phyloP scores from a whole-genome alignment of 192 early-diverging fungal genomes.

The Piromyces finnis region DNA sequence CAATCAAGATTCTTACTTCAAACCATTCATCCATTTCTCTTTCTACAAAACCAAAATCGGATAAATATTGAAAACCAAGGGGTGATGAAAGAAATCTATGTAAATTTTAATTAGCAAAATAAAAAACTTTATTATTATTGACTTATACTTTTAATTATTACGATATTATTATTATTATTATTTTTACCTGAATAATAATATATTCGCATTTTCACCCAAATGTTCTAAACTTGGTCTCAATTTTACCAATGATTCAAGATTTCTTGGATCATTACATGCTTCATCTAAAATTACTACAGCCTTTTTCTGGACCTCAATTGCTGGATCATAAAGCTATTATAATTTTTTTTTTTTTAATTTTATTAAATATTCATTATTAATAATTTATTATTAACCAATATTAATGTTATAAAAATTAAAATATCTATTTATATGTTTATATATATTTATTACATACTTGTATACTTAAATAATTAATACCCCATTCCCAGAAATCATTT shows the following conservation, averaged over 20 bases:
- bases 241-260: constrained; percentile 50
- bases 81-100: constrained; percentile 44
- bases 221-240: constrained; percentile 56
- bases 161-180: no score
- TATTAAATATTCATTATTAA: no score
- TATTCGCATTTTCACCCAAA: constrained; percentile 46
- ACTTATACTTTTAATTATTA: no score
- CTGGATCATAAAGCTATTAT: constrained; percentile 62
- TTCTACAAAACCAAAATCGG: constrained; percentile 50
- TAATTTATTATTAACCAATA: no score
- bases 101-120: not conserved
- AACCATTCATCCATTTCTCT: constrained; percentile 67
- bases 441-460: constrained; percentile 15
- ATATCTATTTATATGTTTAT: not conserved
- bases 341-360: no score
- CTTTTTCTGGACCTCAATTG: constrained; percentile 46
- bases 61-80: constrained; percentile 50
- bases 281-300: constrained; percentile 49
- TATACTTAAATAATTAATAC: constrained; percentile 43
- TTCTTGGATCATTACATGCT: constrained; percentile 39
- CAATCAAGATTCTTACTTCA: no score
- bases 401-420: no score
- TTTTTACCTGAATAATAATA: constrained; percentile 32
- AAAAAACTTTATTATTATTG: no score
- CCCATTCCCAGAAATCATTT: constrained; percentile 52